Base-by-base conservation (phyloP, 768 basidiomycete genomes). In the Mycena venus region DNA sequence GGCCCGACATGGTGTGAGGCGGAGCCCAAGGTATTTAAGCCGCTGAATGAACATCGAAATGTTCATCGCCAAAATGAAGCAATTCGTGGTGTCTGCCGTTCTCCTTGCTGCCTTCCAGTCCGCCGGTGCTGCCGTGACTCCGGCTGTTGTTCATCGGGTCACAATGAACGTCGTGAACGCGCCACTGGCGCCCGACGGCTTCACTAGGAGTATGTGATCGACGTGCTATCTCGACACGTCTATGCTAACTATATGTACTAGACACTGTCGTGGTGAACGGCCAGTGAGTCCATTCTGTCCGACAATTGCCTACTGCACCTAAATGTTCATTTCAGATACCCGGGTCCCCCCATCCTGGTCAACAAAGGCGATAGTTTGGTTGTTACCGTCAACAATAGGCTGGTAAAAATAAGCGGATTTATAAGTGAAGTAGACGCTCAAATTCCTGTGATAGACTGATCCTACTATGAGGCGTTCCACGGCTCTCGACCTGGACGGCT, bases 261-360 rank as follows among this genome's bases (percentile, higher is more conserved):
- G 80, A 78, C 58, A 80, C 77, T 38, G 55, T 80, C 34, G 72
- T 77, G 51, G 80, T 77, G 40, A 80, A 80, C 32, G 80, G 80
- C 40, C 72, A 76, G 80, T 81, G 82, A 64, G 62, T 44, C 27
- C 42, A 63, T 31, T 23, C 25, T 31, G 42, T 47, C 42, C 61
- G 27, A 63, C 61, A 63, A 21, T 47, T 25, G 12, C 27, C 25
- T 63, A 11, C 14, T 11, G 42, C 21, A 47, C 7, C 42, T 47
- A 31, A 63, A n/a, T 47, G 40, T 27, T 63, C 42, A 32, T 49
- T 38, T 17, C 53, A 81, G 79, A 36, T 82, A 79, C 73, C 90
- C 90, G 21, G 90, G 88, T 8, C 90, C 90, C 10, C 75, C 87
- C 58, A 87, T 91, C 75, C 79, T 75, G 7, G 79, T 78, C 23